Percentiles rank a stretch among this genome's conserved stretches.
phyloP scores from a whole-genome alignment of 495 filamentous ascomycete genomes.

The Daldinia childiae region DNA sequence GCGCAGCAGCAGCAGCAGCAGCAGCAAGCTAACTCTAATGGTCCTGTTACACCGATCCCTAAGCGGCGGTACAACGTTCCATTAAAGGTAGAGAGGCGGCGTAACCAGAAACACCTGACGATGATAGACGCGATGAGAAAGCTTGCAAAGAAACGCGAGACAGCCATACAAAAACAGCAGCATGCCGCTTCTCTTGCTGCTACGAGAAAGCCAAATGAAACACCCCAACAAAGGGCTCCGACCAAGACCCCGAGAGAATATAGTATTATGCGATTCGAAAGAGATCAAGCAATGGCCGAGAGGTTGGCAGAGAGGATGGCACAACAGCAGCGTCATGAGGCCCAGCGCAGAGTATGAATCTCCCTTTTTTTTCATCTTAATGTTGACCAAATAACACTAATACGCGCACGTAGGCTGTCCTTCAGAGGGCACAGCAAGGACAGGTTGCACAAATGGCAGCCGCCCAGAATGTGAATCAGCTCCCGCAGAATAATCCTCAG shows the following conservation, averaged over 20 bases:
- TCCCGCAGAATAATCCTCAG: slow-evolving; percentile 49
- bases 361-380: background rate
- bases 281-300: slow-evolving; percentile 80
- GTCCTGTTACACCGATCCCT: slow-evolving; percentile 64
- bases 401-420: slow-evolving; percentile 41
- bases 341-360: slow-evolving; percentile 63
- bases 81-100: slow-evolving; percentile 82
- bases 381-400: slow-evolving; percentile 40
- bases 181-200: slow-evolving; percentile 76
- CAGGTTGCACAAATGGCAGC: slow-evolving; percentile 54
- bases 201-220: slow-evolving; percentile 75
- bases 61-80: slow-evolving; percentile 72
- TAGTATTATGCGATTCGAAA: slow-evolving; percentile 85
- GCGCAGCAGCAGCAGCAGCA: slow-evolving; percentile 55
- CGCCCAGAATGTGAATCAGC: slow-evolving; percentile 48
- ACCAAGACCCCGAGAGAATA: slow-evolving; percentile 84
- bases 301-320: slow-evolving; percentile 78
- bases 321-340: slow-evolving; percentile 69
- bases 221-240: slow-evolving; percentile 63
- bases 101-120: slow-evolving; percentile 84
- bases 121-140: slow-evolving; percentile 96
- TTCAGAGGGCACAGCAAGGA: slow-evolving; percentile 52
- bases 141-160: slow-evolving; percentile 91
- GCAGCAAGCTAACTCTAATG: slow-evolving; percentile 66
- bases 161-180: slow-evolving; percentile 82